These are phyloP conservation scores for Solanum acaule DNA, from an alignment of 257 asterid genomes.

Conservation along the genomic window DNA sequence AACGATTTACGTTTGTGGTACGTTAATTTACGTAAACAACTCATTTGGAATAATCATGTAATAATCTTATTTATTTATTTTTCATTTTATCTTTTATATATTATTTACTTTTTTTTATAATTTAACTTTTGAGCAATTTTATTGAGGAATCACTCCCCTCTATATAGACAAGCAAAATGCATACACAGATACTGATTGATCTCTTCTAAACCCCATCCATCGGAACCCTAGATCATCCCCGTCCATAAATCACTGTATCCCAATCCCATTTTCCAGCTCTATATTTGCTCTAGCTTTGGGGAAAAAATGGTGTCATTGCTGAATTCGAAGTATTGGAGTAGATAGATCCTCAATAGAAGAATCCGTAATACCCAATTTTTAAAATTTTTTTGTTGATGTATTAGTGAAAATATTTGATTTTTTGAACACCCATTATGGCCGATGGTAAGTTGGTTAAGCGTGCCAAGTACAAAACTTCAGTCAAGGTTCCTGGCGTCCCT, in stretches of 20 bases:
- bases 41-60: neutral
- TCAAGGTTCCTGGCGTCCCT: conserved; percentile 65
- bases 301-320: neutral
- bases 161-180: neutral
- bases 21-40: neutral
- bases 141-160: neutral
- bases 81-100: neutral
- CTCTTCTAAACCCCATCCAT: neutral
- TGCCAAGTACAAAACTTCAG: conserved; percentile 60
- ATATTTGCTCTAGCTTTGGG: neutral
- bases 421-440: conserved; percentile 30
- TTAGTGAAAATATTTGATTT: neutral
- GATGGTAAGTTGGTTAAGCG: conserved; percentile 68
- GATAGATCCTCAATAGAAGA: neutral
- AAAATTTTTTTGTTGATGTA: neutral
- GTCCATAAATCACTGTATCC: neutral
- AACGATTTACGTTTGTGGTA: no score
- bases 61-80: no score
- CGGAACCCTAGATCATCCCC: neutral
- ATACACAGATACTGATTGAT: neutral
- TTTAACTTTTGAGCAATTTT: neutral
- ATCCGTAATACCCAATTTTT: neutral
- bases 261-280: neutral
- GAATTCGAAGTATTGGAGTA: neutral
- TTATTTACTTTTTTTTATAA: neutral